phyloP scores from a whole-genome alignment of 2,329 filamentous ascomycete species.

The Penicillium aurantiogriseum region DNA sequence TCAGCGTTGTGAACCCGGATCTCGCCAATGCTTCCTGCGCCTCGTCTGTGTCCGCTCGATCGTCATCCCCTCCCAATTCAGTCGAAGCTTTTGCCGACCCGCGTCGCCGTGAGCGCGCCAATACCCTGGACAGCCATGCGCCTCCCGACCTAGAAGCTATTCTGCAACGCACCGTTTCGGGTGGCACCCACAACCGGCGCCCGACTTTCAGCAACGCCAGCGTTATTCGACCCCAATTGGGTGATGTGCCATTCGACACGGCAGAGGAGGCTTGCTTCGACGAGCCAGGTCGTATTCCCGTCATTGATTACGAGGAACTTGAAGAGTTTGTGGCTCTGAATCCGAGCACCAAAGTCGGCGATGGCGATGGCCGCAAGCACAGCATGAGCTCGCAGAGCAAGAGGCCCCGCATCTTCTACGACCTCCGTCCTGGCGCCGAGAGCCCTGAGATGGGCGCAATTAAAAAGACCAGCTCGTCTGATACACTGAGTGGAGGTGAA shows the following conservation, averaged over 20 bases:
- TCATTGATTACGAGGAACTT: constrained; percentile 87
- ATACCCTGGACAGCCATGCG: constrained; percentile 61
- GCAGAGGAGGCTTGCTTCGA: constrained; percentile 78
- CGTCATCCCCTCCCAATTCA: constrained; percentile 87
- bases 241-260: constrained; percentile 36
- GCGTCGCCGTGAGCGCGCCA: constrained; percentile 74
- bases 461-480: constrained; percentile 33
- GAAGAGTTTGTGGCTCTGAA: constrained; percentile 80
- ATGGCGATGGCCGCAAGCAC: constrained; percentile 37
- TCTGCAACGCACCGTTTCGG: constrained; percentile 69
- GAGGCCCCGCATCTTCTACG: constrained; percentile 58
- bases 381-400: constrained; percentile 53
- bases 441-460: constrained; percentile 35
- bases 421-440: constrained; percentile 52
- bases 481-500: constrained; percentile 35
- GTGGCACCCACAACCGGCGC: constrained; percentile 61
- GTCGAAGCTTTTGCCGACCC: constrained; percentile 96
- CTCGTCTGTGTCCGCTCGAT: constrained; percentile 60
- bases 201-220: constrained; percentile 60
- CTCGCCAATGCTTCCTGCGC: constrained; percentile 44
- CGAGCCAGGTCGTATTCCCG: constrained; percentile 74
- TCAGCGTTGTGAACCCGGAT: constrained; percentile 41
- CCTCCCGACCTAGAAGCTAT: constrained; percentile 57
- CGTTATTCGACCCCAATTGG: constrained; percentile 51
- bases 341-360: constrained; percentile 47